A percentile compares a stretch with the other conserved stretches of the same genome.
These are phyloP conservation scores for Colletotrichum sp. DNA, from an alignment of 2,329 filamentous ascomycete genomes.

Conservation along the genomic window DNA sequence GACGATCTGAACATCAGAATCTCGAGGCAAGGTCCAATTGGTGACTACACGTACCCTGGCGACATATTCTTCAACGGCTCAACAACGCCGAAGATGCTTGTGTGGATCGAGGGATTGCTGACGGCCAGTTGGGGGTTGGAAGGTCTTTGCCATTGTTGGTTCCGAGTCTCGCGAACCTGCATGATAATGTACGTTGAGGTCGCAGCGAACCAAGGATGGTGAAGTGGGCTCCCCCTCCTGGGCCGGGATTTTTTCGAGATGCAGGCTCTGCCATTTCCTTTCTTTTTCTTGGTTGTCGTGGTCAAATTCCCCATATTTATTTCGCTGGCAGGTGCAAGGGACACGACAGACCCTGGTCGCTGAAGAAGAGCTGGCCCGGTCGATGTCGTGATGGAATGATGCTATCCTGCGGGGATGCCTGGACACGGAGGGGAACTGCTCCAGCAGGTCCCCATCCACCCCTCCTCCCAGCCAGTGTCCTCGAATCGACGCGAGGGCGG, in stretches of 20 bases:
- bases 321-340: background rate
- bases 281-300: slow-evolving; percentile 7
- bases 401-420: slow-evolving; percentile 17
- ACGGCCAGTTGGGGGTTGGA: background rate
- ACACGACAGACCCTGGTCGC: background rate
- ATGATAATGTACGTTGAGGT: slow-evolving; percentile 10
- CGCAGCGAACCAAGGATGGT: background rate
- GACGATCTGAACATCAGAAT: background rate
- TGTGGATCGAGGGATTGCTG: slow-evolving; percentile 18
- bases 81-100: slow-evolving; percentile 11
- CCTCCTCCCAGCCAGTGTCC: background rate
- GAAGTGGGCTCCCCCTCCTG: background rate
- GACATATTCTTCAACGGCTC: slow-evolving; percentile 22
- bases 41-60: background rate
- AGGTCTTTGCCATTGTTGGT: slow-evolving; percentile 17
- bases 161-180: slow-evolving; percentile 14
- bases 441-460: slow-evolving; percentile 4
- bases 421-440: background rate
- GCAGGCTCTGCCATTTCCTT: background rate
- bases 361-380: slow-evolving; percentile 21
- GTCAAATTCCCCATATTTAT: background rate
- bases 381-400: slow-evolving; percentile 19
- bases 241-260: slow-evolving; percentile 19
- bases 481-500: slow-evolving; percentile 19
- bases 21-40: background rate